A percentile compares a stretch with the other conserved stretches of the same genome.
Evolutionary conservation across 2,329 filamentous ascomycete species (phyloP).

Genomic region (Rhynchosporium secalis): DNA sequence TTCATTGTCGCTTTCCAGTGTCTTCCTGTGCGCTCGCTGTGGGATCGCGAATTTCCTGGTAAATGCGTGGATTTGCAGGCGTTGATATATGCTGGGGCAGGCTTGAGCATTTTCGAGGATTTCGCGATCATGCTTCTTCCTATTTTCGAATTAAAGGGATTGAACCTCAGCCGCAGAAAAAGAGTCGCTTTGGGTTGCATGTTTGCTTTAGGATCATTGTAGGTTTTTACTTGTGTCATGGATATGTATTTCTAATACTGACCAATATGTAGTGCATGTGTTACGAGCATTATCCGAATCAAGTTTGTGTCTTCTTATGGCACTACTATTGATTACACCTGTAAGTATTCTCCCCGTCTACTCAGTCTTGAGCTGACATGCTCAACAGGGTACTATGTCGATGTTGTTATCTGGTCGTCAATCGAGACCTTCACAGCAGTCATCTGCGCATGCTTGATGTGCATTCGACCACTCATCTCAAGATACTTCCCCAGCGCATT

Average conservation of each 20-base stretch:
- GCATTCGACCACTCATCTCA: constrained; percentile 43
- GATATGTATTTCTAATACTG: not conserved
- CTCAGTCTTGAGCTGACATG: not conserved
- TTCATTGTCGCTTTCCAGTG: constrained; percentile 30
- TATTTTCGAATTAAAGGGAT: constrained; percentile 61
- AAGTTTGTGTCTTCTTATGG: constrained; percentile 53
- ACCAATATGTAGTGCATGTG: constrained; percentile 46
- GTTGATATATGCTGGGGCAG: constrained; percentile 65
- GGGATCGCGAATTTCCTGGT: constrained; percentile 23
- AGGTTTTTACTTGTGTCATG: constrained; percentile 41
- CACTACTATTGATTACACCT: constrained; percentile 27
- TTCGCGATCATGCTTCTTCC: constrained; percentile 65
- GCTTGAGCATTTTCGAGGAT: constrained; percentile 68
- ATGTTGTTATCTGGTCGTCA: constrained; percentile 40
- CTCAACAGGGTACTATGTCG: constrained; percentile 35
- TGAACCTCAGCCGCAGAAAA: constrained; percentile 63
- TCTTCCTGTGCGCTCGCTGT: constrained; percentile 27
- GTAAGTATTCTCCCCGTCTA: constrained; percentile 20
- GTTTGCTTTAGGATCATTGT: constrained; percentile 67
- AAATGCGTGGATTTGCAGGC: constrained; percentile 62
- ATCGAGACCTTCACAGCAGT: constrained; percentile 43
- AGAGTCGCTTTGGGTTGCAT: constrained; percentile 66
- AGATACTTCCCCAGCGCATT: constrained; percentile 20
- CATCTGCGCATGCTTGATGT: constrained; percentile 46
- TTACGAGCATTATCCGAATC: constrained; percentile 57